Evolutionary conservation across 257 asterid genomes (phyloP).

Genomic region (Solanum chmielewskii): DNA sequence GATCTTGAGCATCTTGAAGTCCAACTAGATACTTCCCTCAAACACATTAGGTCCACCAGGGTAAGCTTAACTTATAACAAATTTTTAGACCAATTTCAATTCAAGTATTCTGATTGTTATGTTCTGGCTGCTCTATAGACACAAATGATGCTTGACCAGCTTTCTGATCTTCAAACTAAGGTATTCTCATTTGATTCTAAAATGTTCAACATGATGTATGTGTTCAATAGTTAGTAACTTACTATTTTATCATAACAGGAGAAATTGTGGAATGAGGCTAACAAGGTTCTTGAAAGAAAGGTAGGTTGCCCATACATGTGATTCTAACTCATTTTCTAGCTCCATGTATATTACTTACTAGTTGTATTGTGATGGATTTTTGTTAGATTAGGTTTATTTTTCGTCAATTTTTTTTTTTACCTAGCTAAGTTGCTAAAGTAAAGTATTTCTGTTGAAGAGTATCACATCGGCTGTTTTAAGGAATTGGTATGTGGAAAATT

Average conservation of each 20-base stretch:
- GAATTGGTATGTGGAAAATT: neutral
- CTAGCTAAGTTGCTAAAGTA: neutral
- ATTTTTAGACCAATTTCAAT: neutral
- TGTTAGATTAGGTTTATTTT: neutral
- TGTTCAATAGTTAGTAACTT: neutral
- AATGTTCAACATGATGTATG: neutral
- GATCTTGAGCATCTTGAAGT: slow-evolving; percentile 81
- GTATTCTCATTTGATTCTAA: slow-evolving; percentile 15
- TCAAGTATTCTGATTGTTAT: neutral
- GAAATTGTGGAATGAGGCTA: slow-evolving; percentile 81
- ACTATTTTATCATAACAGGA: slow-evolving; percentile 28
- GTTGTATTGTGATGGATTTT: neutral
- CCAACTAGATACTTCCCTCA: slow-evolving; percentile 77
- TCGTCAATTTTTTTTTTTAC: neutral
- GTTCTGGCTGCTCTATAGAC: slow-evolving; percentile 36
- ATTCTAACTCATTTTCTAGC: neutral
- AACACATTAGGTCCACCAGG: slow-evolving; percentile 88
- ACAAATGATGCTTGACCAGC: slow-evolving; percentile 83
- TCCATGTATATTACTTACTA: too few species aligned
- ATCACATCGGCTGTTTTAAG: too few species aligned
- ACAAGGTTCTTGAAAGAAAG: slow-evolving; percentile 74
- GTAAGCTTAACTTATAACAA: slow-evolving; percentile 25
- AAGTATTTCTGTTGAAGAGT: too few species aligned
- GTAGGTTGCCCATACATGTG: slow-evolving; percentile 12
- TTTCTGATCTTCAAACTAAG: slow-evolving; percentile 87